A percentile compares a stretch with the other conserved stretches of the same genome.
phyloP scores from a whole-genome alignment of 371 early-diverging fungal species.

The Mucor irregularis region DNA sequence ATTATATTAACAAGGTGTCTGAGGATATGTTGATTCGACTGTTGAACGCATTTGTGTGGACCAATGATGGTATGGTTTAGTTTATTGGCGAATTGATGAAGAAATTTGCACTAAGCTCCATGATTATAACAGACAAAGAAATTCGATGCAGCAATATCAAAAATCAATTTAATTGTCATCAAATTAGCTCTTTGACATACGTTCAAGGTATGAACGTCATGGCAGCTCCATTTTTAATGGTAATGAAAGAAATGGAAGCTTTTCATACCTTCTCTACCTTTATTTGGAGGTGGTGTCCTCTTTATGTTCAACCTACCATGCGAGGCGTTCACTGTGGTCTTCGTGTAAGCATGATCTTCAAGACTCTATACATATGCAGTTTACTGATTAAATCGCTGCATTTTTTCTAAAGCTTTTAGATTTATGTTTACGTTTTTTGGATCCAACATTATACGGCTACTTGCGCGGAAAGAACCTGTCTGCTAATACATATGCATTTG shows the following conservation, averaged over 20 bases:
- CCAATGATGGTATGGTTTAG: conserved; percentile 46
- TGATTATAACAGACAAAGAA: neutral
- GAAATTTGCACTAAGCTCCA: no score
- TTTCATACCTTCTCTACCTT: conserved; percentile 85
- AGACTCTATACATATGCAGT: neutral
- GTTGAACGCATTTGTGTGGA: conserved; percentile 89
- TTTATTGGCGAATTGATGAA: no score
- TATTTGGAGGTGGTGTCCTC: conserved; percentile 83
- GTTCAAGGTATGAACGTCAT: conserved; percentile 97
- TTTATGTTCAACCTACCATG: conserved; percentile 89
- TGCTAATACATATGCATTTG: conserved; percentile 85
- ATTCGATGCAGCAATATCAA: neutral
- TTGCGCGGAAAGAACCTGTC: conserved; percentile 73
- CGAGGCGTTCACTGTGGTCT: conserved; percentile 92
- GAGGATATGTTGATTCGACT: conserved; percentile 80
- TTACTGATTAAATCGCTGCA: neutral
- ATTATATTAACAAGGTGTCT: conserved; percentile 71
- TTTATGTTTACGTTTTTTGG: conserved; percentile 72
- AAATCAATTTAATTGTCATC: neutral
- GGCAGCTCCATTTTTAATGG: conserved; percentile 89
- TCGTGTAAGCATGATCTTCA: conserved; percentile 67
- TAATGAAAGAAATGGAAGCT: conserved; percentile 91
- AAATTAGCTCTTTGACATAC: conserved; percentile 58
- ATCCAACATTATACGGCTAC: conserved; percentile 74
- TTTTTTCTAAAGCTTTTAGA: conserved; percentile 70